phyloP scores from a whole-genome alignment of 1,284 basidiomycete species.

The Papiliotrema fonsecae region DNA sequence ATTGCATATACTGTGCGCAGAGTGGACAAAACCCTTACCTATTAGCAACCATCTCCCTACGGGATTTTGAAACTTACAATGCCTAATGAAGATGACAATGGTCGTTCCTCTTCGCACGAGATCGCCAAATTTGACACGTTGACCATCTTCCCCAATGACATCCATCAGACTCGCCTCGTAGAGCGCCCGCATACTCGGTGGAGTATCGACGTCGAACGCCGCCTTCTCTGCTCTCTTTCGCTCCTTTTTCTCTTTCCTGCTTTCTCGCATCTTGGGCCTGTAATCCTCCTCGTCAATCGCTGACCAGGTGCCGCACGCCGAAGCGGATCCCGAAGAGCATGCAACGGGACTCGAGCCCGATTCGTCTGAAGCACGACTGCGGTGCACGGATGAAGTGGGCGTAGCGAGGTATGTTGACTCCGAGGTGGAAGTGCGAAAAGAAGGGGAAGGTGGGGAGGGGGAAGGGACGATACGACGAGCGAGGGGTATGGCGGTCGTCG shows the following conservation, averaged over 20 bases:
- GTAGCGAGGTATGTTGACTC: slow-evolving; percentile 1
- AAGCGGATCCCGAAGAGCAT: slow-evolving; percentile 6
- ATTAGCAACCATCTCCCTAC: background rate
- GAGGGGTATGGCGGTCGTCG: background rate
- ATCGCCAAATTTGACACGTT: slow-evolving; percentile 64
- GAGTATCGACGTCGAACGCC: slow-evolving; percentile 22
- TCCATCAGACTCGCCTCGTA: slow-evolving; percentile 59
- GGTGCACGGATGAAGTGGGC: background rate
- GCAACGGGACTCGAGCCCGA: background rate
- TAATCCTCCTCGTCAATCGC: slow-evolving; percentile 1
- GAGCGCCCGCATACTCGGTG: slow-evolving; percentile 46
- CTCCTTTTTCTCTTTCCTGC: slow-evolving; percentile 20
- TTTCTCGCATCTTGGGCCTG: slow-evolving; percentile 11
- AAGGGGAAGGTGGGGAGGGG: background rate
- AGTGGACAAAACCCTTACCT: slow-evolving; percentile 57
- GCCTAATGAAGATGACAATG: slow-evolving; percentile 57
- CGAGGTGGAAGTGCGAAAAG: background rate
- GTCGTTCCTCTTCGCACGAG: slow-evolving; percentile 57
- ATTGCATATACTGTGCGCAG: slow-evolving; percentile 79
- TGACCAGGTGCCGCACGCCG: slow-evolving; percentile 18
- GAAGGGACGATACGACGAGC: background rate
- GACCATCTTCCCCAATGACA: slow-evolving; percentile 64
- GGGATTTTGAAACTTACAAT: slow-evolving; percentile 28
- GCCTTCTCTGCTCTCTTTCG: slow-evolving; percentile 24
- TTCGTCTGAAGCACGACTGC: background rate